Conservation (phyloP, 768 basidiomycete species). For the Tricholoma matsutake region DNA sequence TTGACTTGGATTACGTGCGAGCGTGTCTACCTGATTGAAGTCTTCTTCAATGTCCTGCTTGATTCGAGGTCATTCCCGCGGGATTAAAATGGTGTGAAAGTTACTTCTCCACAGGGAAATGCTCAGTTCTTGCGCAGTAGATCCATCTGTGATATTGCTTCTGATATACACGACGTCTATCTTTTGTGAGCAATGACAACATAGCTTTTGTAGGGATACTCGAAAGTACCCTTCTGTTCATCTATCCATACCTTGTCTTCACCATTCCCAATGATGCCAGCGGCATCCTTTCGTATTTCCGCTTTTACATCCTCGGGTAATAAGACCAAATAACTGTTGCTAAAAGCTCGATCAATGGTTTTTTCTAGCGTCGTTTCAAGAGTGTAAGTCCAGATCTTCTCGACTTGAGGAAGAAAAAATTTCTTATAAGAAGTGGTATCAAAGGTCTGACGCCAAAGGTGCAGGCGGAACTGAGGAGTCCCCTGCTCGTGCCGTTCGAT, state of each 20-base stretch:
- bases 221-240: conserved; percentile 65
- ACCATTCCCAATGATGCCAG: conserved; percentile 52
- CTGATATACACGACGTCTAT: conserved; percentile 1
- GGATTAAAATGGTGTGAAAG: too few species aligned
- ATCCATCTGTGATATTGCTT: too few species aligned
- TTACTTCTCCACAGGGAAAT: too few species aligned
- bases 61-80: too few species aligned
- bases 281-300: conserved; percentile 48
- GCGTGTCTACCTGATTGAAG: background rate
- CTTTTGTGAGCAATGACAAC: conserved; percentile 48
- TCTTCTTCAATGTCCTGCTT: too few species aligned
- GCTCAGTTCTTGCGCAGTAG: too few species aligned
- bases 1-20: conserved; percentile 14
- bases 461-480: conserved; percentile 80
- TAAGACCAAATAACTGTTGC: conserved; percentile 83
- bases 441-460: conserved; percentile 72
- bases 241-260: conserved; percentile 76
- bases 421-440: conserved; percentile 56
- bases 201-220: conserved; percentile 75
- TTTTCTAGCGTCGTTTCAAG: conserved; percentile 52
- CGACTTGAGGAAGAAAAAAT: conserved; percentile 57
- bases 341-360: conserved; percentile 64
- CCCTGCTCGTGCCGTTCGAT: conserved; percentile 68
- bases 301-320: conserved; percentile 56
- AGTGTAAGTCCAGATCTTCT: conserved; percentile 51